A percentile compares a stretch with the other conserved stretches of the same genome.
These are phyloP conservation scores for Cenchrus purpureus DNA, from an alignment of 176 grass and related monocot genomes.

Conservation along the genomic window DNA sequence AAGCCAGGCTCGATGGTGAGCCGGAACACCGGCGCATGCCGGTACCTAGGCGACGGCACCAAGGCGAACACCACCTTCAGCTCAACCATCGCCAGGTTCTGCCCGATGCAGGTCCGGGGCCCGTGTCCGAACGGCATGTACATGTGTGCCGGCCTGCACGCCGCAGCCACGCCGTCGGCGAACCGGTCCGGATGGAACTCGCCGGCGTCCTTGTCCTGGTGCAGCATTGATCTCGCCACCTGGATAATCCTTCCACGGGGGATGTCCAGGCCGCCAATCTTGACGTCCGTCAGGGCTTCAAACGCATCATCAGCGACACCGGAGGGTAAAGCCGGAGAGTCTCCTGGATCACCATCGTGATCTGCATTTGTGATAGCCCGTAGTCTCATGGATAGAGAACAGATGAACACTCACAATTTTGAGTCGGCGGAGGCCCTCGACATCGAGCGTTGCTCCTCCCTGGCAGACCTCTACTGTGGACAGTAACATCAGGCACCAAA, in stretches of 20 bases:
- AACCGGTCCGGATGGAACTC: too few species aligned
- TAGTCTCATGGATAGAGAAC: not conserved
- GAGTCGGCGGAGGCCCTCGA: constrained; percentile 51
- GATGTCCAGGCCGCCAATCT: constrained; percentile 36
- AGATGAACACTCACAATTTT: constrained; percentile 44
- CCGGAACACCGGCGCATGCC: constrained; percentile 13
- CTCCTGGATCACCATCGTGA: not conserved
- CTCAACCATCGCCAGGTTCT: constrained; percentile 54
- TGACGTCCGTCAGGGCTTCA: constrained; percentile 51
- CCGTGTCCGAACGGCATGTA: constrained; percentile 73
- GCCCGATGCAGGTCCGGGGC: constrained; percentile 54
- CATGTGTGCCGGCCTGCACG: constrained; percentile 59
- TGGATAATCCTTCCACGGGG: not conserved
- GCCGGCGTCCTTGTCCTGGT: not conserved
- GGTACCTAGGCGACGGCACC: too few species aligned
- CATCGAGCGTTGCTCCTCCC: constrained; percentile 14
- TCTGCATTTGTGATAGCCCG: not conserved
- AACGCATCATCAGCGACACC: constrained; percentile 43
- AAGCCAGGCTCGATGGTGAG: constrained; percentile 56
- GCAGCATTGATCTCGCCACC: not conserved
- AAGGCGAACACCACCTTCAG: too few species aligned
- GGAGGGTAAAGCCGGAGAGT: constrained; percentile 36
- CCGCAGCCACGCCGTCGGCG: not conserved
- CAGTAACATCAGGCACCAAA: too few species aligned
- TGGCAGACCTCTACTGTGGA: constrained; percentile 10